A percentile compares a stretch with the other conserved stretches of the same genome.
Conservation (phyloP, 495 filamentous ascomycete genomes). For the Cercophora scortea region DNA sequence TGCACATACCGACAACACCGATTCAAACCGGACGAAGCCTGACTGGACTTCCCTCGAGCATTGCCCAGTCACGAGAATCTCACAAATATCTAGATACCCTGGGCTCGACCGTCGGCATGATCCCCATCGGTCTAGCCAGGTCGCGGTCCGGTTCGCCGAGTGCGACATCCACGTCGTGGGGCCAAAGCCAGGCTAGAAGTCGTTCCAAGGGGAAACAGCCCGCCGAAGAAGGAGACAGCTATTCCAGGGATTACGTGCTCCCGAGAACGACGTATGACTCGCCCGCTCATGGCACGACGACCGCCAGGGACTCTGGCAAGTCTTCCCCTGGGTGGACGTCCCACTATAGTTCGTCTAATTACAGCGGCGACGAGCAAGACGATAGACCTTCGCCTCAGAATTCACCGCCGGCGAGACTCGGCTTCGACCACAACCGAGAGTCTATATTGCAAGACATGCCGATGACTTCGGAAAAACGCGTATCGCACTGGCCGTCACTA, state of each 20-base stretch:
- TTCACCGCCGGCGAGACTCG: background rate
- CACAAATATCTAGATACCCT: background rate
- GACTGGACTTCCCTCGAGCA: too few species aligned
- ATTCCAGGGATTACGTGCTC: background rate
- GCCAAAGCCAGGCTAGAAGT: too few species aligned
- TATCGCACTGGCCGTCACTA: too few species aligned
- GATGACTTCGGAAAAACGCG: background rate
- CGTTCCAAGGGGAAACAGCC: too few species aligned
- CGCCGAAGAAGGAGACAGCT: background rate
- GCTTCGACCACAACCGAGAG: background rate
- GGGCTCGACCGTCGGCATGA: background rate
- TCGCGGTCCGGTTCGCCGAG: background rate
- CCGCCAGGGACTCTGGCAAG: too few species aligned
- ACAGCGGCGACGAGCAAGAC: too few species aligned
- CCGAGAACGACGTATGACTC: background rate
- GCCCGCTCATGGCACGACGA: too few species aligned
- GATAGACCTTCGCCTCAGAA: too few species aligned
- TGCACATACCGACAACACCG: too few species aligned
- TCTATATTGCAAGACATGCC: slow-evolving; percentile 41
- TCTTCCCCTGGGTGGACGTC: too few species aligned
- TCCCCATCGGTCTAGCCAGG: background rate
- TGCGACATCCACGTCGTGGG: background rate
- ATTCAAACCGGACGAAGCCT: too few species aligned
- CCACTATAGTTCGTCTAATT: too few species aligned
- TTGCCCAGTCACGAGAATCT: background rate